Conservation (phyloP, 2,329 filamentous ascomycete species). For the Emmonsia crescens region DNA sequence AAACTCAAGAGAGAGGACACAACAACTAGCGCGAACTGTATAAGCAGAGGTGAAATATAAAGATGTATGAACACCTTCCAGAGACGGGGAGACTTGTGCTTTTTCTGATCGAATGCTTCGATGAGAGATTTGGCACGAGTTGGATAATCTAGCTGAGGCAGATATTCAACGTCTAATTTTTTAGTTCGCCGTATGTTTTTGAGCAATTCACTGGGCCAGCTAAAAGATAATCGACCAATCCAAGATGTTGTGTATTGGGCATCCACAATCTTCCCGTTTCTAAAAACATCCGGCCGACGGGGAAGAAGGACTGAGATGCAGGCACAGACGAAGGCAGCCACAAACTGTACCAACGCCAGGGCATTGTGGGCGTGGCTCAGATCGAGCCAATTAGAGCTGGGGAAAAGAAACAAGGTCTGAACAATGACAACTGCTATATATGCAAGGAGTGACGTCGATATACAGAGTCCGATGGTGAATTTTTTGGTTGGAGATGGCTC, state of each 20-base stretch:
- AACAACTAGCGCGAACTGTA: slow-evolving; percentile 51
- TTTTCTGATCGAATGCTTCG: slow-evolving; percentile 35
- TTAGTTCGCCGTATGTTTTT: slow-evolving; percentile 45
- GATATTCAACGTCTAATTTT: slow-evolving; percentile 50
- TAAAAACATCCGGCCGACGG: slow-evolving; percentile 56
- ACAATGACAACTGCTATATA: slow-evolving; percentile 15
- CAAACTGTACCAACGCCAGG: slow-evolving; percentile 13
- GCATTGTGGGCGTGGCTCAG: neutral
- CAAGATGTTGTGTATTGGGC: slow-evolving; percentile 51
- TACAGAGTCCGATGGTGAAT: slow-evolving; percentile 23
- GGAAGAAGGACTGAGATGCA: slow-evolving; percentile 48
- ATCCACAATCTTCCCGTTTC: slow-evolving; percentile 51
- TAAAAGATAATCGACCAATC: slow-evolving; percentile 52
- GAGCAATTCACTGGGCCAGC: slow-evolving; percentile 51
- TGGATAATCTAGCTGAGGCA: slow-evolving; percentile 50
- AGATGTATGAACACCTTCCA: slow-evolving; percentile 50
- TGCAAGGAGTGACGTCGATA: slow-evolving; percentile 22
- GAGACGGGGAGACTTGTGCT: slow-evolving; percentile 33
- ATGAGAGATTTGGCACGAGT: slow-evolving; percentile 44
- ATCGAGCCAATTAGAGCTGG: neutral
- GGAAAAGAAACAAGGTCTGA: slow-evolving; percentile 13
- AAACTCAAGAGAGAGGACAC: slow-evolving; percentile 51
- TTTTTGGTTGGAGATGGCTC: slow-evolving; percentile 25
- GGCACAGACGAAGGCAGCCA: slow-evolving; percentile 33
- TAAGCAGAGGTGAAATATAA: slow-evolving; percentile 45